Conservation (phyloP, 2,329 filamentous ascomycete species). For the Niveomyces coronatus region DNA sequence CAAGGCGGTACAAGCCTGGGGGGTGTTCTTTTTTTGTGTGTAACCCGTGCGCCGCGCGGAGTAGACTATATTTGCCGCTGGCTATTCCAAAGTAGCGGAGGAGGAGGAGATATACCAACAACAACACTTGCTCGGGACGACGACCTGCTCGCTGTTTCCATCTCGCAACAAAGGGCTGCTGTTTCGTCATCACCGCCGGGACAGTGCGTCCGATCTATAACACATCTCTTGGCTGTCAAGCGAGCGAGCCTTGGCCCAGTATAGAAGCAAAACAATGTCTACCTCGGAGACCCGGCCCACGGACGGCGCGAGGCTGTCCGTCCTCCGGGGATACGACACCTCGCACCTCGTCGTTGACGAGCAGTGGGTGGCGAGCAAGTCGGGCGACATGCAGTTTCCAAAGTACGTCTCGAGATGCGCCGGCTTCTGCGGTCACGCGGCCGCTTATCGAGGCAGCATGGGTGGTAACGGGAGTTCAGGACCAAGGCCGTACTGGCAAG, state of each 20-base stretch:
- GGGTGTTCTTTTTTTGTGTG: too few species aligned
- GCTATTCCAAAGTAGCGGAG: too few species aligned
- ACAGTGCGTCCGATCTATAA: too few species aligned
- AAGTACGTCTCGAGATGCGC: background rate
- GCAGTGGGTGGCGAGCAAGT: background rate
- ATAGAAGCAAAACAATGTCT: background rate
- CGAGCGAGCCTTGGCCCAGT: background rate
- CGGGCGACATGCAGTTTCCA: constrained; percentile 3
- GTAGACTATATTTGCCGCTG: too few species aligned
- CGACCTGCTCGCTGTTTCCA: too few species aligned
- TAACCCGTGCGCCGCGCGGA: too few species aligned
- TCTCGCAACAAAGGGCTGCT: too few species aligned
- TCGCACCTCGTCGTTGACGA: constrained; percentile 9
- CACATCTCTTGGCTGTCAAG: background rate
- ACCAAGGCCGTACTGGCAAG: background rate
- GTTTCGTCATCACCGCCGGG: too few species aligned
- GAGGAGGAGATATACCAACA: too few species aligned
- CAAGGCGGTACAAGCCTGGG: too few species aligned
- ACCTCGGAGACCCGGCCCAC: background rate
- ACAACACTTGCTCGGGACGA: too few species aligned
- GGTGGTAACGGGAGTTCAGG: background rate
- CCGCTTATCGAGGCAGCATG: background rate
- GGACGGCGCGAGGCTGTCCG: constrained; percentile 5
- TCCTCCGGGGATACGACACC: constrained; percentile 6
- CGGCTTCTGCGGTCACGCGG: background rate